These are phyloP conservation scores for Mortierella sp. DNA, from an alignment of 371 early-diverging fungal species.

Conservation along the genomic window DNA sequence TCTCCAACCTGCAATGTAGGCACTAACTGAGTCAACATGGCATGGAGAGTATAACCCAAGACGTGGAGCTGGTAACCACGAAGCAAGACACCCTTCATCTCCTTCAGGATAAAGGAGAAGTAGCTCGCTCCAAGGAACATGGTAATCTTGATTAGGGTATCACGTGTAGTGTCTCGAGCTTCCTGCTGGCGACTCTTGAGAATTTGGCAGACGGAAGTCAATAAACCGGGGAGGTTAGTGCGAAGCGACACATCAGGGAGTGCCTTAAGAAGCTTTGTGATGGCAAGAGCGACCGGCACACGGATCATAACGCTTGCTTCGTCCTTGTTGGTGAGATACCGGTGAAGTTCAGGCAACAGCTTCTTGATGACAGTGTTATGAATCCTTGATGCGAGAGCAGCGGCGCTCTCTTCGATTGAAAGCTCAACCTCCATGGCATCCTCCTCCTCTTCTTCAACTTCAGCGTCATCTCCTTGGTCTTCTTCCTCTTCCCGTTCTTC, in stretches of 20 bases:
- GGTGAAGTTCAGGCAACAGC: conserved; percentile 86
- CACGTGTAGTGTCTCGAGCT: conserved; percentile 88
- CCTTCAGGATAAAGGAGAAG: conserved; percentile 88
- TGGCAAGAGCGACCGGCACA: conserved; percentile 90
- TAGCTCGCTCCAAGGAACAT: conserved; percentile 87
- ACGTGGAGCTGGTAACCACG: conserved; percentile 95
- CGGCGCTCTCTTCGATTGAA: conserved; percentile 40
- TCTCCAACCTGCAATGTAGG: conserved; percentile 74
- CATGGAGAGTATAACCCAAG: conserved; percentile 90
- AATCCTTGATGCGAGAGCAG: conserved; percentile 65
- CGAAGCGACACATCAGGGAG: conserved; percentile 83
- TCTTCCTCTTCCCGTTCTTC: conserved; percentile 53
- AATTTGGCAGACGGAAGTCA: conserved; percentile 88
- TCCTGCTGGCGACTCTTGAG: conserved; percentile 87
- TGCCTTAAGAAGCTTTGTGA: conserved; percentile 82
- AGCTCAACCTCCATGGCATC: conserved; percentile 45
- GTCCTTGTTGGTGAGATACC: conserved; percentile 73
- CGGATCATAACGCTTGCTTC: conserved; percentile 83
- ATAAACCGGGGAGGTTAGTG: conserved; percentile 84
- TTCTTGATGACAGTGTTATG: conserved; percentile 76
- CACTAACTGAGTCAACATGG: conserved; percentile 76
- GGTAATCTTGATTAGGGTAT: conserved; percentile 88
- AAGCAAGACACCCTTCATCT: conserved; percentile 81
- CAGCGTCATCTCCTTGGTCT: conserved; percentile 58
- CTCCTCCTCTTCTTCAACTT: conserved; percentile 41